Base-by-base conservation (phyloP, 768 basidiomycete genomes). In the Rossbeevera mucosa region DNA sequence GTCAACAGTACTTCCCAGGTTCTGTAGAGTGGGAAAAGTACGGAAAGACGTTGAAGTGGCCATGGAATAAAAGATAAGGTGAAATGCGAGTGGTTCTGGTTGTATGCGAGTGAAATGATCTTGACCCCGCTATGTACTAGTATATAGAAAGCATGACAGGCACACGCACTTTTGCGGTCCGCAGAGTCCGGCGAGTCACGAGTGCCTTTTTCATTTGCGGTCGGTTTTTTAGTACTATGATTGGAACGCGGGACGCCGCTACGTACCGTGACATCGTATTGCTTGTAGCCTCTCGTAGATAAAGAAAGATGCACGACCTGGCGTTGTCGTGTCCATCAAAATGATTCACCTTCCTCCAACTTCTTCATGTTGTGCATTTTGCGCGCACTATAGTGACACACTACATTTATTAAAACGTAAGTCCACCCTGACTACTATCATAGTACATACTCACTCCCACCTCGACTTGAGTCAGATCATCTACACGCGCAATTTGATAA, bases 1-100 rank as follows among this genome's bases (percentile, higher is more conserved):
- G 16, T 71, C 63, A 29, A 70, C 42, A 41, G 52, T 40, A 20
- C 55, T 59, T 20, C 67, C 52, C 1, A 69, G 63, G 42, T 18
- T 54, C 4, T 50, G 51, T 18, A 66, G 60, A 28, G 65, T 66
- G 21, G 65, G 65, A 47, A 66, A 59, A n/a, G 22, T 36, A 8
- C 40, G 44, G 14, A 36, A 38, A 18, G 48, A 12, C 6, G 33
- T 42, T 25, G 54, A 30, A 20, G n/a, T 28, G 16, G 36, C 6
- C 61, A 62, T 62, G 50, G 41, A 36, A 13, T 47, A 20, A 42
- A 12, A 38, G 48, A 48, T 29, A 48, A 26, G 47, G 24, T 18
- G 6, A 21, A 38, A 8, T 0, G 20, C 1, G 28, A 40, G 36
- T 16, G 13, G 5, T 4, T 44, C n/a, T 22, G 24, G 20, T 20